These are phyloP conservation scores for Papiliotrema nemorosa DNA, from an alignment of 1,284 basidiomycete genomes.

Conservation along the genomic window DNA sequence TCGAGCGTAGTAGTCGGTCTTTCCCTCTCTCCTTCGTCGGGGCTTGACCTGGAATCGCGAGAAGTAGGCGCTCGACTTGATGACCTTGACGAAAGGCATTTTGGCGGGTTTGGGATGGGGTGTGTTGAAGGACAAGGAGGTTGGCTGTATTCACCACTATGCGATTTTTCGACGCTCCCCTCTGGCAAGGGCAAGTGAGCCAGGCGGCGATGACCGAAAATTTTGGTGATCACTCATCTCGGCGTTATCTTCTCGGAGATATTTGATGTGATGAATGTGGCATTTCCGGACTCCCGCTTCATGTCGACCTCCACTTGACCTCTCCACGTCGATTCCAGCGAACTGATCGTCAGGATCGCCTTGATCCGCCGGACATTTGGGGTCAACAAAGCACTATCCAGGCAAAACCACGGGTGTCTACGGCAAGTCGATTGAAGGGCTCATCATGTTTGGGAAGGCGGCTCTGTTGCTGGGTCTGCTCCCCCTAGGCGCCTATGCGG, in stretches of 20 bases:
- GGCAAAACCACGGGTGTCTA: no score
- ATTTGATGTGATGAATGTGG: not conserved
- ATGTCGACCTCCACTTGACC: not conserved
- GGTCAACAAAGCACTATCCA: no score
- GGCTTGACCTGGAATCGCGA: slow-evolving; percentile 96
- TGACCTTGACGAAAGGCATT: slow-evolving; percentile 56
- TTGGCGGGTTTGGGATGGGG: slow-evolving; percentile 14
- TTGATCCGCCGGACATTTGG: no score
- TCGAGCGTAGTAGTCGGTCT: slow-evolving; percentile 99
- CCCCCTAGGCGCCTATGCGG: slow-evolving; percentile 61
- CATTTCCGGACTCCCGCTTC: no score
- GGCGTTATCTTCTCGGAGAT: not conserved
- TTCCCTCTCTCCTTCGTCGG: slow-evolving; percentile 91
- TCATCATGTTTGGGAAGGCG: no score
- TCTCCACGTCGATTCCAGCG: not conserved
- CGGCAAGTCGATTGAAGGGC: no score
- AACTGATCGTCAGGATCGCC: no score
- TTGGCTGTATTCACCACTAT: no score
- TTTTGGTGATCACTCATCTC: not conserved
- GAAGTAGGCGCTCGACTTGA: slow-evolving; percentile 77
- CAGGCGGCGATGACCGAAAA: not conserved
- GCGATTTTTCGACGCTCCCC: no score
- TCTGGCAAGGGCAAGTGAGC: no score
- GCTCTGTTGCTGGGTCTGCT: slow-evolving; percentile 3
- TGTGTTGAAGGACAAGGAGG: slow-evolving; percentile 12